These are phyloP conservation scores for Parachlorella kessleri DNA, from an alignment of 139 green algal species.

Conservation along the genomic window DNA sequence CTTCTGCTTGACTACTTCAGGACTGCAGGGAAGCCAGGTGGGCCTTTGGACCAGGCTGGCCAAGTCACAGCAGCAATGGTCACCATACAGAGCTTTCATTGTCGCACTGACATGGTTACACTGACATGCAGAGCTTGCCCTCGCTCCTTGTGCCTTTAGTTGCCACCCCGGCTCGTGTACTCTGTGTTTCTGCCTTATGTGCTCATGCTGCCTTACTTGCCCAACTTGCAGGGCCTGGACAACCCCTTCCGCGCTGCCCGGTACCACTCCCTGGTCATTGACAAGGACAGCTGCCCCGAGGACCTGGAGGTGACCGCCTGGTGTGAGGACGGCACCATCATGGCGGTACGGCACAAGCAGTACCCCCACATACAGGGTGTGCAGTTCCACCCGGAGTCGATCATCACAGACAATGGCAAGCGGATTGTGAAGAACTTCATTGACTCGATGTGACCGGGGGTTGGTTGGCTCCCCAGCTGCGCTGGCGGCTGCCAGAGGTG, in stretches of 20 bases:
- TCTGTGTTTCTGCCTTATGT: too few relatives aligned
- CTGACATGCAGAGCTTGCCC: too few relatives aligned
- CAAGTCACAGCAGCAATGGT: too few relatives aligned
- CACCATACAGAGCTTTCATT: too few relatives aligned
- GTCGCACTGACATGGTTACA: too few relatives aligned
- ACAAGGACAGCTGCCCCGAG: conserved; percentile 84
- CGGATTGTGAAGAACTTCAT: conserved; percentile 91
- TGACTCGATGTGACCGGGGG: conserved; percentile 23
- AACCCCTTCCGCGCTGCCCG: conserved; percentile 87
- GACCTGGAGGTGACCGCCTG: conserved; percentile 95
- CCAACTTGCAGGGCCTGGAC: conserved; percentile 43
- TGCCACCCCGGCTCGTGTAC: too few relatives aligned
- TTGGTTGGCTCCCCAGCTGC: not conserved
- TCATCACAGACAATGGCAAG: conserved; percentile 92
- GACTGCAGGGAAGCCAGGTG: too few relatives aligned
- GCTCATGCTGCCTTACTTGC: too few relatives aligned
- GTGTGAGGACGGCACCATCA: conserved; percentile 98
- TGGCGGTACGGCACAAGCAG: conserved; percentile 92
- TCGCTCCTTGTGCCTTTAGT: too few relatives aligned
- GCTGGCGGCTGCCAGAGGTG: too few relatives aligned
- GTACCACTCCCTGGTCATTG: conserved; percentile 97
- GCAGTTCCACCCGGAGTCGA: conserved; percentile 98
- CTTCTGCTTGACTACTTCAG: too few relatives aligned
- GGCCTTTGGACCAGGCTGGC: too few relatives aligned
- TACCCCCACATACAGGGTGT: conserved; percentile 84